phyloP scores from a whole-genome alignment of 1,284 basidiomycete species.

The Papiliotrema fonsecae region DNA sequence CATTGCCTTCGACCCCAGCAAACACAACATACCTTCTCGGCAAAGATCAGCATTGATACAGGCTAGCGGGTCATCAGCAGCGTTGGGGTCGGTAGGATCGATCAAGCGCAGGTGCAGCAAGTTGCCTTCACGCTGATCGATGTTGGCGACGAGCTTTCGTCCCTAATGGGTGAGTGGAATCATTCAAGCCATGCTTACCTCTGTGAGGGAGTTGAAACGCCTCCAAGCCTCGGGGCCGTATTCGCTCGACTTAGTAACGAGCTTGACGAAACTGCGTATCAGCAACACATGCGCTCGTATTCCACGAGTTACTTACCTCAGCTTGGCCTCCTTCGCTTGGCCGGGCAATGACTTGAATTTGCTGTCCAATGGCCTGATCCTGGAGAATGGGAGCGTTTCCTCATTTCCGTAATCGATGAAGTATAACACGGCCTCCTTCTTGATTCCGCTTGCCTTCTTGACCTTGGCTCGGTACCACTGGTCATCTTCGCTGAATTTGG shows the following conservation, averaged over 20 bases:
- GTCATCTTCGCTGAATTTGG: slow-evolving; percentile 60
- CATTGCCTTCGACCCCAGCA: neutral
- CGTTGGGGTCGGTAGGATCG: slow-evolving; percentile 68
- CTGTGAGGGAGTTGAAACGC: slow-evolving; percentile 75
- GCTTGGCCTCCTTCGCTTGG: slow-evolving; percentile 51
- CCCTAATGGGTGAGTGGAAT: slow-evolving; percentile 46
- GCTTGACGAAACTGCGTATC: slow-evolving; percentile 70
- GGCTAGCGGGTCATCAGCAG: slow-evolving; percentile 62
- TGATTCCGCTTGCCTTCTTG: slow-evolving; percentile 69
- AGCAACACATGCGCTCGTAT: too few species aligned
- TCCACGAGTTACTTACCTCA: slow-evolving; percentile 24
- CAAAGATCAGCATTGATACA: slow-evolving; percentile 80
- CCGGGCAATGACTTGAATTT: slow-evolving; percentile 80
- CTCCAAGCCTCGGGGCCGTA: slow-evolving; percentile 78
- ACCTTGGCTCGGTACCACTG: slow-evolving; percentile 92
- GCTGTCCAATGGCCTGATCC: slow-evolving; percentile 72
- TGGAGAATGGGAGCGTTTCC: slow-evolving; percentile 66
- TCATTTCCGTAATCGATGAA: slow-evolving; percentile 67
- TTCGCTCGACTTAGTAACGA: slow-evolving; percentile 70
- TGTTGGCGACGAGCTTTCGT: slow-evolving; percentile 81
- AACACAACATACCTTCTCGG: slow-evolving; percentile 37
- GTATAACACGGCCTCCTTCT: slow-evolving; percentile 56
- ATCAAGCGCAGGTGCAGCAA: slow-evolving; percentile 79
- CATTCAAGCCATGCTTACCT: slow-evolving; percentile 40
- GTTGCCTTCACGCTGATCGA: slow-evolving; percentile 75